Conservation (phyloP, 179 eudicot species). For the Vitellaria paradoxa region DNA sequence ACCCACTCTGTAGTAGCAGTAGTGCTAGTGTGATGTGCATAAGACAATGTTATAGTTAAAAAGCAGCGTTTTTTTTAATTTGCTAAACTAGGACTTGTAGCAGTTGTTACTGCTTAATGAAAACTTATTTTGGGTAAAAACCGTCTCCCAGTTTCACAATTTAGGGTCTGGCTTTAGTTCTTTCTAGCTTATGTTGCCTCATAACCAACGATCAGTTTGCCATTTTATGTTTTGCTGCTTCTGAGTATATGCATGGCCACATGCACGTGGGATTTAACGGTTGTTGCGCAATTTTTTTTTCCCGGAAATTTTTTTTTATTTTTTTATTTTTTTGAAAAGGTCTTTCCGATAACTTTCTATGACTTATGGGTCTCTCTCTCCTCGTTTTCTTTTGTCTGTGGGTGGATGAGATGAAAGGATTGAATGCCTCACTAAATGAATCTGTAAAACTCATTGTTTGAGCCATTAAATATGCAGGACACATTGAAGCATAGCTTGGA, state of each 20-base stretch:
- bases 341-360: background rate
- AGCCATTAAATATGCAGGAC: conserved; percentile 46
- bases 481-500: conserved; percentile 73
- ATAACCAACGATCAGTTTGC: background rate
- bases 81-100: background rate
- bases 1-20: background rate
- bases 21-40: background rate
- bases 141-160: background rate
- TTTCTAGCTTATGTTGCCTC: background rate
- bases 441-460: background rate
- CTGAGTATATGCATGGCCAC: background rate
- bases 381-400: background rate
- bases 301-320: background rate
- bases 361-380: background rate
- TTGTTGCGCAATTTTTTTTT: background rate
- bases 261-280: background rate
- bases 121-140: background rate
- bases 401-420: background rate
- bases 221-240: background rate
- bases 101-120: background rate
- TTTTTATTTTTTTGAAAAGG: background rate
- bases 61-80: background rate
- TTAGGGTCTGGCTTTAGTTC: background rate
- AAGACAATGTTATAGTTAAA: background rate
- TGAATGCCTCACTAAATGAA: background rate